Percentiles rank a stretch among this genome's conserved stretches.
Conservation (phyloP, 2,329 filamentous ascomycete genomes). For the Fusarium solani-melongenae region DNA sequence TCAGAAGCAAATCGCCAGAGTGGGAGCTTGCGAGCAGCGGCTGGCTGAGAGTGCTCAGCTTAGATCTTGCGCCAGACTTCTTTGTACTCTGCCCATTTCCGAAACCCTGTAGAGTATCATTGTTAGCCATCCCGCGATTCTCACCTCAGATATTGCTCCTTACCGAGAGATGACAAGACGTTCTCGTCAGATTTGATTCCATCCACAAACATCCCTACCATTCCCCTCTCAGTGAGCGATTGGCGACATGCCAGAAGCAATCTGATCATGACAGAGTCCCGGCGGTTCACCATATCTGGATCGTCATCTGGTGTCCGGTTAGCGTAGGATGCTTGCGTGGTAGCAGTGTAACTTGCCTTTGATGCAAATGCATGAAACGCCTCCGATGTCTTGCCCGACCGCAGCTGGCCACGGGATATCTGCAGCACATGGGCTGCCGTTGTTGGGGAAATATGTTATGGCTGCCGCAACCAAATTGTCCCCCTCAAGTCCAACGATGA, state of each 20-base stretch:
- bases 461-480: slow-evolving; percentile 63
- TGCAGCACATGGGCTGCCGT: slow-evolving; percentile 57
- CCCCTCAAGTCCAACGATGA: slow-evolving; percentile 64
- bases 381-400: slow-evolving; percentile 64
- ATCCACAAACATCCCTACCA: slow-evolving; percentile 67
- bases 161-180: slow-evolving; percentile 64
- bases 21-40: slow-evolving; percentile 2
- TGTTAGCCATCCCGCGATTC: slow-evolving; percentile 12
- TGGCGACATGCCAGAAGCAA: slow-evolving; percentile 64
- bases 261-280: slow-evolving; percentile 63
- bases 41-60: slow-evolving; percentile 4
- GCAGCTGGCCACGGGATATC: slow-evolving; percentile 67
- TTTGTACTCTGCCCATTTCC: slow-evolving; percentile 67
- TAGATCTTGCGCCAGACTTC: slow-evolving; percentile 63
- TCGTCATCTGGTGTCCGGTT: slow-evolving; percentile 53
- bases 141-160: slow-evolving; percentile 33
- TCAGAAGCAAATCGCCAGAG: neutral
- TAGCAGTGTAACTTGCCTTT: slow-evolving; percentile 55
- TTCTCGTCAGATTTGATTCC: slow-evolving; percentile 63
- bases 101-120: slow-evolving; percentile 58
- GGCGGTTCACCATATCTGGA: slow-evolving; percentile 54
- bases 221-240: slow-evolving; percentile 59
- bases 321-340: slow-evolving; percentile 8
- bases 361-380: slow-evolving; percentile 70
- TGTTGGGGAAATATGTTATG: slow-evolving; percentile 62